Percentiles rank a stretch among this genome's conserved stretches.
Conservation (phyloP, 2,329 filamentous ascomycete genomes). For the Fusarium liriodendri region DNA sequence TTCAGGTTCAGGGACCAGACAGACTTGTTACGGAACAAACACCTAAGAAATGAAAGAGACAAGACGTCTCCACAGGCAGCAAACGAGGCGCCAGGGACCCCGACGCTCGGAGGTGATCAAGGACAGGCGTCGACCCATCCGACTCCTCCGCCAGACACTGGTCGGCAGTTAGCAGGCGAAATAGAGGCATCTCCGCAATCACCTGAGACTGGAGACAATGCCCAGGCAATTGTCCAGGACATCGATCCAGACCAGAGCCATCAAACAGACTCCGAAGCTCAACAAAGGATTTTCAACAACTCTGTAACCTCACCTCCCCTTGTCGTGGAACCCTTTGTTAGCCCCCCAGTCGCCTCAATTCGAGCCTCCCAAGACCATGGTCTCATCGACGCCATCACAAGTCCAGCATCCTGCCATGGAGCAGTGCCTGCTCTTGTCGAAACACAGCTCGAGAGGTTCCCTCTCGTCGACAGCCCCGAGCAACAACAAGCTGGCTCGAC, state of each 20-base stretch:
- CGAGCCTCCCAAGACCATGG: not conserved
- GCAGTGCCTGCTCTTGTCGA: not conserved
- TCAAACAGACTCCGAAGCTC: not conserved
- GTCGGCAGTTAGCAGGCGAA: not conserved
- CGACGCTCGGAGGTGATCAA: not conserved
- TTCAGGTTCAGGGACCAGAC: conserved; percentile 32
- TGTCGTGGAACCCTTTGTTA: not conserved
- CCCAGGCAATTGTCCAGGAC: not conserved
- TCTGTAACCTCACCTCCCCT: not conserved
- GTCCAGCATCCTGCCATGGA: not conserved
- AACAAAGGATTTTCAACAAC: not conserved
- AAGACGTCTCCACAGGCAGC: not conserved
- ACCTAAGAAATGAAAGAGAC: not conserved
- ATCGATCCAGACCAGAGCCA: not conserved
- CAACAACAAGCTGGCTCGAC: not conserved
- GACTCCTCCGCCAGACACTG: not conserved
- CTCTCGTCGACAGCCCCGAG: not conserved
- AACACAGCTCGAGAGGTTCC: not conserved
- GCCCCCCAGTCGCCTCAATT: not conserved
- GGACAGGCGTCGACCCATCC: not conserved
- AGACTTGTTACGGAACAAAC: conserved; percentile 6
- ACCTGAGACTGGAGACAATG: not conserved
- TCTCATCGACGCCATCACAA: not conserved
- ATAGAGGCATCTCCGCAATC: not conserved
- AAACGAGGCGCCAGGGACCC: conserved; percentile 1